Conservation (phyloP, 768 basidiomycete species). For the Suillus paluster region DNA sequence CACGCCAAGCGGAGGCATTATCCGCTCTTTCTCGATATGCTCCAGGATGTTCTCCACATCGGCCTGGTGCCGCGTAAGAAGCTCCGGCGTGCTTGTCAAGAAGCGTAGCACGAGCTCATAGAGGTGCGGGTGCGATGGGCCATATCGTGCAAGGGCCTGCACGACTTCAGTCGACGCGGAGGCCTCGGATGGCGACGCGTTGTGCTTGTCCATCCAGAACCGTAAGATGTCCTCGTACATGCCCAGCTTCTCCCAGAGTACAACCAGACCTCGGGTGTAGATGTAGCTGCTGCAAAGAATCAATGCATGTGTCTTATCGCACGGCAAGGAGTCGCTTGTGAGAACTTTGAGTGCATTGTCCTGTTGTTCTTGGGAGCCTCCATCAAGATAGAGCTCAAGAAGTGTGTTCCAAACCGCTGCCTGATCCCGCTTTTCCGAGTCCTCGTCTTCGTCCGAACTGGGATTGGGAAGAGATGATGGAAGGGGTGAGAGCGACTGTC, state of each 20-base stretch:
- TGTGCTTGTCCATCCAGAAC: conserved; percentile 86
- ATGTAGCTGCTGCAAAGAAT: conserved; percentile 87
- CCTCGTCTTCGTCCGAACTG: conserved; percentile 43
- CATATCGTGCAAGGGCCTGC: conserved; percentile 76
- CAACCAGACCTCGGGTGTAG: conserved; percentile 84
- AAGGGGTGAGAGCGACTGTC: conserved; percentile 60
- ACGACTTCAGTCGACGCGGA: conserved; percentile 57
- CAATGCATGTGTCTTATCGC: conserved; percentile 91
- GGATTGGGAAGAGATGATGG: conserved; percentile 13
- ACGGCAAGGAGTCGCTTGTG: conserved; percentile 62
- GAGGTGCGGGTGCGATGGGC: conserved; percentile 68
- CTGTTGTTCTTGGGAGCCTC: conserved; percentile 16
- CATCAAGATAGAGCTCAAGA: conserved; percentile 86
- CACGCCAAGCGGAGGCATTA: conserved; percentile 89
- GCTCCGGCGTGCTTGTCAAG: conserved; percentile 78
- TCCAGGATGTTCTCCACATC: conserved; percentile 77
- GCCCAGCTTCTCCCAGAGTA: conserved; percentile 91
- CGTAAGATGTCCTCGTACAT: conserved; percentile 96
- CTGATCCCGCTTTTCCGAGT: conserved; percentile 67
- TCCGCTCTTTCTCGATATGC: conserved; percentile 76
- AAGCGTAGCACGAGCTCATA: conserved; percentile 91
- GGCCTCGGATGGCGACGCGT: conserved; percentile 40
- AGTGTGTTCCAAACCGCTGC: conserved; percentile 94
- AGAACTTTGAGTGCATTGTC: conserved; percentile 80
- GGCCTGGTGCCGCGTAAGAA: conserved; percentile 69